phyloP scores from a whole-genome alignment of 306 rosid genomes.

The Pyrus bretschneideri region DNA sequence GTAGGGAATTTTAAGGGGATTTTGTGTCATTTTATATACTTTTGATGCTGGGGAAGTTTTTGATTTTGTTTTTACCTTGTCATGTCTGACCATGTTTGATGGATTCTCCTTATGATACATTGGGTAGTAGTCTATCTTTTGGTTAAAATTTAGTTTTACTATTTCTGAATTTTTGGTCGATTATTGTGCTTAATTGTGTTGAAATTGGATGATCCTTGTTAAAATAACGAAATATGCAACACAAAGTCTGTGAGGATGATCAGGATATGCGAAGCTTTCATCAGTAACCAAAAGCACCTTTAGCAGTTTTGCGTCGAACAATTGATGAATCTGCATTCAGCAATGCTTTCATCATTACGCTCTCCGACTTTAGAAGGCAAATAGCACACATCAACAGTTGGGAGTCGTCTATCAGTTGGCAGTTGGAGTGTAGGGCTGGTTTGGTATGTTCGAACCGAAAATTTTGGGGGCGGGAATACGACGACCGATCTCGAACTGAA shows the following conservation, averaged over 20 bases:
- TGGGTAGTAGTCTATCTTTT: slow-evolving; percentile 11
- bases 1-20: slow-evolving; percentile 30
- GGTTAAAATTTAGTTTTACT: not conserved
- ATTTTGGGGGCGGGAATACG: no score
- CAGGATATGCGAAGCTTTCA: no score
- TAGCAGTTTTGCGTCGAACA: not conserved
- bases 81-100: slow-evolving; percentile 11
- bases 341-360: not conserved
- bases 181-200: not conserved
- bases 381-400: no score
- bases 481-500: accelerated
- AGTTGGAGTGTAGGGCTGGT: no score
- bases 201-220: not conserved
- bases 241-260: no score
- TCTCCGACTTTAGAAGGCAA: no score
- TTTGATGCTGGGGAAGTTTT: slow-evolving; percentile 16
- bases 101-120: slow-evolving; percentile 4
- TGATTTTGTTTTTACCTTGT: slow-evolving; percentile 6
- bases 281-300: not conserved
- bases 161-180: not conserved
- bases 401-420: no score
- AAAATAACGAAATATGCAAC: no score
- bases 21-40: slow-evolving; percentile 39
- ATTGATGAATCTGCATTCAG: not conserved
- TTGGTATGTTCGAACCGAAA: no score